Evolutionary conservation across 768 basidiomycete genomes (phyloP).

Genomic region (Neoboletus magnificus): DNA sequence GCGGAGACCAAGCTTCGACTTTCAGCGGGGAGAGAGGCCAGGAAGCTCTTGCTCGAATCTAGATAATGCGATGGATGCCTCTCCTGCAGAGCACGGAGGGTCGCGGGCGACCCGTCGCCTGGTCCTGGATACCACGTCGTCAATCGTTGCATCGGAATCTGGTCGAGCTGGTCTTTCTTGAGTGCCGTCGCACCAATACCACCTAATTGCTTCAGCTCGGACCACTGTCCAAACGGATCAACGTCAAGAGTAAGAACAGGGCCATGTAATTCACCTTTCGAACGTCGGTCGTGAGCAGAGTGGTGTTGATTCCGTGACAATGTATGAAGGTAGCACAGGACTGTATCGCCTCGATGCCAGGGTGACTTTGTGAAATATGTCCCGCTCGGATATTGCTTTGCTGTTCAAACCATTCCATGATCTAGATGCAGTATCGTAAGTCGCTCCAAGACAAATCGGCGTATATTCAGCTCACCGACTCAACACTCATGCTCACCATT

Average conservation of each 20-base stretch:
- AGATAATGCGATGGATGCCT: conserved; percentile 39
- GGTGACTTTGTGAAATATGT: conserved; percentile 27
- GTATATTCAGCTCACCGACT: conserved; percentile 38
- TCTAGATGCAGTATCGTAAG: conserved; percentile 24
- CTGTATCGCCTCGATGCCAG: conserved; percentile 47
- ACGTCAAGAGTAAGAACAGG: neutral
- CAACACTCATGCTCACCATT: conserved; percentile 48
- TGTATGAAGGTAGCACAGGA: conserved; percentile 44
- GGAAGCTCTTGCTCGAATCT: conserved; percentile 30
- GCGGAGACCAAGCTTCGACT: conserved; percentile 33
- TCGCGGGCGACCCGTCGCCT: conserved; percentile 28
- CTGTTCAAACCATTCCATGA: conserved; percentile 43
- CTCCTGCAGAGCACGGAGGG: conserved; percentile 36
- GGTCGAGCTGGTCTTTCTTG: conserved; percentile 38
- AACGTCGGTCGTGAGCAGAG: conserved; percentile 41
- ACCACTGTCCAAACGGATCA: conserved; percentile 28
- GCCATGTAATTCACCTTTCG: conserved; percentile 34
- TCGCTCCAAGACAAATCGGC: neutral
- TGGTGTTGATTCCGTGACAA: conserved; percentile 37
- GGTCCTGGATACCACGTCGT: conserved; percentile 28
- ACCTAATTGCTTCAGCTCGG: conserved; percentile 40
- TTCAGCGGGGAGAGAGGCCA: conserved; percentile 36
- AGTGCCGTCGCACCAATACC: conserved; percentile 45
- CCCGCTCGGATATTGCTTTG: conserved; percentile 12
- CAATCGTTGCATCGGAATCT: conserved; percentile 29